phyloP scores from a whole-genome alignment of 352 stramenopile species.

The Saprolegnia parasitica region DNA sequence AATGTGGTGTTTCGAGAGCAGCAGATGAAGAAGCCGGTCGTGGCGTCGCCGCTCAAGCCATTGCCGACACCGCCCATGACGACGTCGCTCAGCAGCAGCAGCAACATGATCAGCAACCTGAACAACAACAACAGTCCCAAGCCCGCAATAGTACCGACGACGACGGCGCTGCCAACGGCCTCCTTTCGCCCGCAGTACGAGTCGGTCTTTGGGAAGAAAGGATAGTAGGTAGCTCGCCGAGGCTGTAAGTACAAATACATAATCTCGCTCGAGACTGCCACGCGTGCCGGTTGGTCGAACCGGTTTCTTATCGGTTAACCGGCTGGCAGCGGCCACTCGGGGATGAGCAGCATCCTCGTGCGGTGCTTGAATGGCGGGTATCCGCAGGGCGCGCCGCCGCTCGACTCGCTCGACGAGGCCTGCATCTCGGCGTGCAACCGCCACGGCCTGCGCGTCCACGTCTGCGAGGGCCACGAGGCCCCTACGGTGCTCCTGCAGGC shows the following conservation, averaged over 20 bases:
- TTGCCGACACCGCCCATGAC: not conserved
- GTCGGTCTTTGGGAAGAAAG: conserved; percentile 25
- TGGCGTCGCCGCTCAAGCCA: conserved; percentile 17
- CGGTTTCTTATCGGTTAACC: not conserved
- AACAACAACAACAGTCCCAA: not conserved
- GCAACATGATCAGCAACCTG: too few relatives aligned
- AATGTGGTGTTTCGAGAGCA: not conserved
- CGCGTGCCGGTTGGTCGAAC: not conserved
- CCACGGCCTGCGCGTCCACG: conserved; percentile 24
- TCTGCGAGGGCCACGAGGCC: not conserved
- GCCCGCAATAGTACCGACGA: conserved; percentile 3
- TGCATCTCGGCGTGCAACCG: conserved; percentile 28
- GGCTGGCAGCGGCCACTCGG: not conserved
- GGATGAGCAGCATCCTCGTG: conserved; percentile 25
- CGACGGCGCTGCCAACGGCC: not conserved
- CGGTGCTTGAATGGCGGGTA: conserved; percentile 20
- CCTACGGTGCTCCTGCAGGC: conserved; percentile 12
- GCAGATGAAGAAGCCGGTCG: not conserved
- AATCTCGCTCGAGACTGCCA: too few relatives aligned
- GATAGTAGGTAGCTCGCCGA: not conserved
- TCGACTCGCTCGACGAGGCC: conserved; percentile 25
- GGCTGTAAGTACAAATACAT: too few relatives aligned
- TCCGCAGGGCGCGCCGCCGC: not conserved
- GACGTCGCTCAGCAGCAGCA: too few relatives aligned
- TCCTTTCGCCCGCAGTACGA: conserved; percentile 27